Conservation (phyloP, 306 rosid species). For the Trifolium repens region DNA sequence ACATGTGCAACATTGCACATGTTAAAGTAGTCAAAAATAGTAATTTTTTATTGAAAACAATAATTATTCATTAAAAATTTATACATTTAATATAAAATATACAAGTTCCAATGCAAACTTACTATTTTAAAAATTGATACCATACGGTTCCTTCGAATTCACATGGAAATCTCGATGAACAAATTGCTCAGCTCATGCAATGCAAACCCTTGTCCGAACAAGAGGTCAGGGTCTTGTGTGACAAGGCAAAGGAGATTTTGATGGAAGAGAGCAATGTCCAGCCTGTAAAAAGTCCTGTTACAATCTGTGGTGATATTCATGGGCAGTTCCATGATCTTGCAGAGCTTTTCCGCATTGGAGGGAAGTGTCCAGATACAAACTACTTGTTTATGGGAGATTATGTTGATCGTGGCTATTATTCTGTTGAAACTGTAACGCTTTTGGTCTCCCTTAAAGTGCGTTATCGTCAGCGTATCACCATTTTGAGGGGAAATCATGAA, state of each 20-base stretch:
- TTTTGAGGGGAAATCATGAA: conserved; percentile 97
- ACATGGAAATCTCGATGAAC: conserved; percentile 84
- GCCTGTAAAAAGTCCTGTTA: conserved; percentile 97
- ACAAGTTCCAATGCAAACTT: too few species aligned
- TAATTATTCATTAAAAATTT: too few species aligned
- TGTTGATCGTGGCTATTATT: conserved; percentile 97
- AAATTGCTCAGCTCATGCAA: conserved; percentile 98
- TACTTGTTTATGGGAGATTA: conserved; percentile 98
- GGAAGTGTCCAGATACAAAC: conserved; percentile 99
- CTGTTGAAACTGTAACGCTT: conserved; percentile 94
- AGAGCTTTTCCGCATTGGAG: conserved; percentile 96
- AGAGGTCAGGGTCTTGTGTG: conserved; percentile 89
- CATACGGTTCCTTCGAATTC: conserved; percentile 72
- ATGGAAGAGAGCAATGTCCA: conserved; percentile 98
- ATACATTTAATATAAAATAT: too few species aligned
- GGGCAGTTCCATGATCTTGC: conserved; percentile 99
- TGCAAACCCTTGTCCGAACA: conserved; percentile 98
- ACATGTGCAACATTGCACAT: too few species aligned
- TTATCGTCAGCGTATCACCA: conserved; percentile 86
- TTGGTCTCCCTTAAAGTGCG: conserved; percentile 97
- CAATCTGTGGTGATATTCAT: conserved; percentile 96
- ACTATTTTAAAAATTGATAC: too few species aligned
- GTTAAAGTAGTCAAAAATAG: too few species aligned
- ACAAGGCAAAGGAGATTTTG: conserved; percentile 92
- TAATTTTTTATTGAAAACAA: too few species aligned